Percentiles rank a stretch among this genome's conserved stretches.
Conservation (phyloP, 345 rosid species). For the Diplotaxis tenuifolia region DNA sequence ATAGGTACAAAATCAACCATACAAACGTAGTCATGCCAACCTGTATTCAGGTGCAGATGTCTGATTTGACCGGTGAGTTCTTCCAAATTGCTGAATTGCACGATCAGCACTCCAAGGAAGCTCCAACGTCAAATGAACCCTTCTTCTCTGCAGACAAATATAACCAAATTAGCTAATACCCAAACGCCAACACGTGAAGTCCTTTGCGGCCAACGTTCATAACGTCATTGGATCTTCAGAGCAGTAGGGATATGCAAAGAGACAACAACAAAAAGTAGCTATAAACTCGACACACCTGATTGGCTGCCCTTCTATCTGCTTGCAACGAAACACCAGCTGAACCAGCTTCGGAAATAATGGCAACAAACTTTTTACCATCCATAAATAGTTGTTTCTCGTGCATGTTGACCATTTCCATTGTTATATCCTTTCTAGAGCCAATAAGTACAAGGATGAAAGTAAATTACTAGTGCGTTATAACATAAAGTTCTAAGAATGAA, state of each 20-base stretch:
- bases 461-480: conserved; percentile 24
- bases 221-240: neutral
- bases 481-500: conserved; percentile 4
- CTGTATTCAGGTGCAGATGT: conserved; percentile 98
- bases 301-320: conserved; percentile 91
- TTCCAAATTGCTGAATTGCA: conserved; percentile 98
- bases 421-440: conserved; percentile 75
- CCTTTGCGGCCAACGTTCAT: conserved; percentile 12
- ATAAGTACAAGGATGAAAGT: conserved; percentile 20
- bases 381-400: conserved; percentile 95
- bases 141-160: conserved; percentile 61
- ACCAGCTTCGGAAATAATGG: conserved; percentile 98
- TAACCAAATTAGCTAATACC: conserved; percentile 14
- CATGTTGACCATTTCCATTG: conserved; percentile 99
- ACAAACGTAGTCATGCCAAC: conserved; percentile 41
- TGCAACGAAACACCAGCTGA: conserved; percentile 99
- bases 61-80: conserved; percentile 98
- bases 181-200: neutral
- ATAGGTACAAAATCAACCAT: conserved; percentile 18
- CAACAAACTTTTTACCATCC: conserved; percentile 93
- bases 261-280: conserved; percentile 1
- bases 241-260: neutral
- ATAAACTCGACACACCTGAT: conserved; percentile 59
- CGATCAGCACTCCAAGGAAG: conserved; percentile 99
- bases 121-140: conserved; percentile 94